Evolutionary conservation across 306 rosid species (phyloP).

Genomic region (Quillaja saponaria): DNA sequence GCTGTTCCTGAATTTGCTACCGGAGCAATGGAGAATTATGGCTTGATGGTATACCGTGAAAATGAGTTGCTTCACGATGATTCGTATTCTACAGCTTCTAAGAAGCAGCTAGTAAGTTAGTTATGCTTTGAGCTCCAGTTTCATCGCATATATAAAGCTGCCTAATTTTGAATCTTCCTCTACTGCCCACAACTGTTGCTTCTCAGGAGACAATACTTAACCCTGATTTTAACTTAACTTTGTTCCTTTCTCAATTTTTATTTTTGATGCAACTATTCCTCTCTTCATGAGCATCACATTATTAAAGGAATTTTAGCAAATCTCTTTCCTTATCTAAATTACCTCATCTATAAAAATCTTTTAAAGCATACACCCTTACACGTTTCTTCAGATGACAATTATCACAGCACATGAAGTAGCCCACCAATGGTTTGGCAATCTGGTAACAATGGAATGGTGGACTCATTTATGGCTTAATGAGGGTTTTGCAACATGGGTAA

Average conservation of each 20-base stretch:
- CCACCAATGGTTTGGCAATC: slow-evolving; percentile 80
- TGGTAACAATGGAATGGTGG: slow-evolving; percentile 83
- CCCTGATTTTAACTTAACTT: no score
- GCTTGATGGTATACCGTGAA: slow-evolving; percentile 59
- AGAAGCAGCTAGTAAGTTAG: slow-evolving; percentile 49
- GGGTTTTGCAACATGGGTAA: slow-evolving; percentile 74
- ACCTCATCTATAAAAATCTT: no score
- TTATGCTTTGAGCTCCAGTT: not conserved
- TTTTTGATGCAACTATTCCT: no score
- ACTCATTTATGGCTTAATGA: slow-evolving; percentile 72
- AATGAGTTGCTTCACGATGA: slow-evolving; percentile 51
- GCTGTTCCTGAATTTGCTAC: slow-evolving; percentile 58
- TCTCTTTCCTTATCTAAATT: slow-evolving; percentile 28
- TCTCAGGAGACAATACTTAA: no score
- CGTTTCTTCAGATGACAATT: slow-evolving; percentile 48
- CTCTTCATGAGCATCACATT: not conserved
- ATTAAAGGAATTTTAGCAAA: not conserved
- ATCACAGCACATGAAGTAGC: slow-evolving; percentile 64
- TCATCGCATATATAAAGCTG: not conserved
- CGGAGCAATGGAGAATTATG: slow-evolving; percentile 77
- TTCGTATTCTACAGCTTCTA: slow-evolving; percentile 41
- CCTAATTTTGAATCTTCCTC: no score
- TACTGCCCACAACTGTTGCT: no score
- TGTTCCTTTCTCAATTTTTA: no score
- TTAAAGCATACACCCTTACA: no score